These are phyloP conservation scores for Oryza brachyantha DNA, from an alignment of 176 grass and related monocot genomes.

Conservation along the genomic window DNA sequence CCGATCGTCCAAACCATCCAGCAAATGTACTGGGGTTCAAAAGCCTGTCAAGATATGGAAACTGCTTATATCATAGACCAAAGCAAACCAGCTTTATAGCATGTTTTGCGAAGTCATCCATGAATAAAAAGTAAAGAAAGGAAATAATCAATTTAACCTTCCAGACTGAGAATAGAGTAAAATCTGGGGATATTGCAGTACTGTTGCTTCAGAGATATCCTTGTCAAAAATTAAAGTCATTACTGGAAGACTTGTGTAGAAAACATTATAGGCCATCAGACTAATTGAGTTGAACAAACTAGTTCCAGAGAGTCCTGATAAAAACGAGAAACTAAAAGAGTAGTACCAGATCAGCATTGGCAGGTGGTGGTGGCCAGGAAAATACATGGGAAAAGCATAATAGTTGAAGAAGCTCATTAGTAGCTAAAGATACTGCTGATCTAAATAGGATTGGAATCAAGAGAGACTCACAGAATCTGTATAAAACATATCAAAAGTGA, in stretches of 20 bases:
- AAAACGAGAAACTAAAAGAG: constrained; percentile 66
- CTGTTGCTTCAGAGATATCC: constrained; percentile 71
- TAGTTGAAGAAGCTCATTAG: constrained; percentile 5
- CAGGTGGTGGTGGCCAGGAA: background rate
- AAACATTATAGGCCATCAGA: constrained; percentile 97
- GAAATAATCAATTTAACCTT: constrained; percentile 52
- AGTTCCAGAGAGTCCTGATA: constrained; percentile 78
- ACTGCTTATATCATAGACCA: constrained; percentile 15
- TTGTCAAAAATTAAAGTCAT: constrained; percentile 88
- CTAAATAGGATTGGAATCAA: constrained; percentile 11
- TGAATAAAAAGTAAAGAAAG: constrained; percentile 22
- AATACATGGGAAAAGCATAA: background rate
- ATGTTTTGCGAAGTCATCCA: background rate
- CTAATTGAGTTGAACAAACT: constrained; percentile 89
- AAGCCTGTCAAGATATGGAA: constrained; percentile 47
- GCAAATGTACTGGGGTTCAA: constrained; percentile 78
- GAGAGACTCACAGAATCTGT: constrained; percentile 76
- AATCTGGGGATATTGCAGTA: constrained; percentile 74
- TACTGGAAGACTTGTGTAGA: constrained; percentile 88
- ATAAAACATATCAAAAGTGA: constrained; percentile 89
- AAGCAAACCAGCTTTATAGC: constrained; percentile 15
- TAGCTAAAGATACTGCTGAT: constrained; percentile 3
- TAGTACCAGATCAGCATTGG: constrained; percentile 7
- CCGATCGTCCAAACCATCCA: constrained; percentile 84
- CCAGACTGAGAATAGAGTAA: constrained; percentile 84